A percentile compares a stretch with the other conserved stretches of the same genome.
Conservation (phyloP, 202 grass and related monocot genomes). For the Schoenoplectus triqueter region DNA sequence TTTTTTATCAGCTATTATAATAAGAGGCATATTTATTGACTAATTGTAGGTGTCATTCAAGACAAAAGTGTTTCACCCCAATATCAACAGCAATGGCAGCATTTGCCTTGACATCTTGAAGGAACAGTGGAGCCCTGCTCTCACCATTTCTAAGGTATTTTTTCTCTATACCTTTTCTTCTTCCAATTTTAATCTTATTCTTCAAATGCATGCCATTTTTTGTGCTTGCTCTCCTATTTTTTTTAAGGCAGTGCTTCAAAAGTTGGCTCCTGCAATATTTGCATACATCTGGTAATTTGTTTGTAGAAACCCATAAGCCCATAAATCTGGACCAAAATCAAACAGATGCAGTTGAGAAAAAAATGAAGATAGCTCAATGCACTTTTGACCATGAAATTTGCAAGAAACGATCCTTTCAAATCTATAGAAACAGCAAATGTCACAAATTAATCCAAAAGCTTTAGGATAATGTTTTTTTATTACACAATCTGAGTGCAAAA, state of each 20-base stretch:
- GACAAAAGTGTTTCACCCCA: conserved; percentile 82
- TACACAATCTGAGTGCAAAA: background rate
- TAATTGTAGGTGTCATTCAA: conserved; percentile 56
- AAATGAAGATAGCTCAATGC: background rate
- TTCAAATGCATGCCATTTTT: background rate
- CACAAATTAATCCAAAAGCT: background rate
- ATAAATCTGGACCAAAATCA: background rate
- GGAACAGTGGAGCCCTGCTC: conserved; percentile 66
- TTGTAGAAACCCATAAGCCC: background rate
- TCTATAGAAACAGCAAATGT: background rate
- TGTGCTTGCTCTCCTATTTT: background rate
- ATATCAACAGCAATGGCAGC: conserved; percentile 49
- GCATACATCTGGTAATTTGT: background rate
- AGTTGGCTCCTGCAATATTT: background rate
- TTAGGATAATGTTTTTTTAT: no score
- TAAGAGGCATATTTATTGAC: conserved; percentile 19
- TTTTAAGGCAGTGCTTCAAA: background rate
- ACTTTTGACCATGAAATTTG: background rate
- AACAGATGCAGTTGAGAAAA: background rate
- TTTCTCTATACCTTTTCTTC: background rate
- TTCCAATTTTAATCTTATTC: background rate
- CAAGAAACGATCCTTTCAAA: background rate
- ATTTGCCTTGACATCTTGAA: conserved; percentile 74
- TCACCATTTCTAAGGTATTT: conserved; percentile 60
- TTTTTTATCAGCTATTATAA: background rate